Evolutionary conservation across 2,329 filamentous ascomycete genomes (phyloP).

Genomic region (Xylariaceae sp.): DNA sequence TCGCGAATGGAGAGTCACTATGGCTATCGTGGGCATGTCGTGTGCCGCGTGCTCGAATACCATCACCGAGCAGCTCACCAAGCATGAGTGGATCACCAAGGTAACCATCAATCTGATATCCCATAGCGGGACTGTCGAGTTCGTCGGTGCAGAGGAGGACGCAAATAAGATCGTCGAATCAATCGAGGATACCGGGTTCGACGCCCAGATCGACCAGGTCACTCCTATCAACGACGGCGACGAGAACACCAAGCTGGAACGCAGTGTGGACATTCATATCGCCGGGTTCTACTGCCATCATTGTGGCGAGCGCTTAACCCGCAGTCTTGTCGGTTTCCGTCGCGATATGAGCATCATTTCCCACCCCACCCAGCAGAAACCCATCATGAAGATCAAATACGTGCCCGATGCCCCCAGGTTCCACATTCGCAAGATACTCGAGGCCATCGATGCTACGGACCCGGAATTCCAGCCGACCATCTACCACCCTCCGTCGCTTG

Average conservation of each 20-base stretch:
- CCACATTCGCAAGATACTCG: slow-evolving; percentile 68
- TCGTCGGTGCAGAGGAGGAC: slow-evolving; percentile 35
- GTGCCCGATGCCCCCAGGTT: slow-evolving; percentile 58
- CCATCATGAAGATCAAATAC: slow-evolving; percentile 66
- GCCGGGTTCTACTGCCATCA: slow-evolving; percentile 70
- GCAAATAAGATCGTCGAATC: slow-evolving; percentile 41
- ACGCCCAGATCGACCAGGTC: slow-evolving; percentile 50
- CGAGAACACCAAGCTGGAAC: slow-evolving; percentile 22
- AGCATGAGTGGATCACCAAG: slow-evolving; percentile 49
- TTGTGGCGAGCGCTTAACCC: slow-evolving; percentile 54
- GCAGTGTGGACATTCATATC: slow-evolving; percentile 58
- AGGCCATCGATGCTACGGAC: slow-evolving; percentile 59
- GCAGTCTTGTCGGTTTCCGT: slow-evolving; percentile 46
- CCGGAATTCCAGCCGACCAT: slow-evolving; percentile 59
- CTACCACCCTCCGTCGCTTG: slow-evolving; percentile 73
- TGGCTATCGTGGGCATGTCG: slow-evolving; percentile 65
- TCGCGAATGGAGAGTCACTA: slow-evolving; percentile 23
- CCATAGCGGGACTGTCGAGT: slow-evolving; percentile 58
- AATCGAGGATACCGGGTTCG: slow-evolving; percentile 59
- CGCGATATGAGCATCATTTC: slow-evolving; percentile 45
- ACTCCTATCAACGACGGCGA: slow-evolving; percentile 27
- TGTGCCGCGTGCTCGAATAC: slow-evolving; percentile 61
- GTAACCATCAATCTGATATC: slow-evolving; percentile 57
- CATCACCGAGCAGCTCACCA: slow-evolving; percentile 52
- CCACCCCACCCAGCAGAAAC: slow-evolving; percentile 49